A percentile compares a stretch with the other conserved stretches of the same genome.
These are phyloP conservation scores for Diacronema lutheri DNA, from an alignment of 78 protist species.

Conservation along the genomic window DNA sequence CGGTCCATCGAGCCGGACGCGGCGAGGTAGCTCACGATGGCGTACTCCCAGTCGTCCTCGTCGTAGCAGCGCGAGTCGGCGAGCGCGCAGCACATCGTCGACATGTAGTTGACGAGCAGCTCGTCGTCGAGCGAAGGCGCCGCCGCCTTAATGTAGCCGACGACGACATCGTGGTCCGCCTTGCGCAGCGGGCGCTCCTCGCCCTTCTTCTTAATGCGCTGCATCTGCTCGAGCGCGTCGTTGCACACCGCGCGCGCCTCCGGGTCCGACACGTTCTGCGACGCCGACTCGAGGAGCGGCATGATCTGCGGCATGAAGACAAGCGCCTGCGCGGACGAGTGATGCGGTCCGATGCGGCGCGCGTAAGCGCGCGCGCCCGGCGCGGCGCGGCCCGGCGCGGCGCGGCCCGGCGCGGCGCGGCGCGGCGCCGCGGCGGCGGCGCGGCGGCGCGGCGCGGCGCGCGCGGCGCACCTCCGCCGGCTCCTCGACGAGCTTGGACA, in stretches of 20 bases:
- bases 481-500: conserved; percentile 63
- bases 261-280: conserved; percentile 60
- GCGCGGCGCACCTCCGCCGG: conserved; percentile 1
- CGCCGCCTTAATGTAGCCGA: background rate
- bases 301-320: conserved; percentile 58
- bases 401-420: too few relatives aligned
- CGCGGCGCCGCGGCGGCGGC: too few relatives aligned
- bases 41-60: background rate
- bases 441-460: too few relatives aligned
- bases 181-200: background rate
- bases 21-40: background rate
- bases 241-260: conserved; percentile 61
- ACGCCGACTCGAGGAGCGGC: conserved; percentile 52
- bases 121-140: too few relatives aligned
- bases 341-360: too few relatives aligned
- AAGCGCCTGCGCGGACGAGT: too few relatives aligned
- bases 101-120: too few relatives aligned
- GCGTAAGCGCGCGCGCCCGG: too few relatives aligned
- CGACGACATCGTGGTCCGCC: background rate
- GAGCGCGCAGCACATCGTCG: background rate
- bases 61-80: background rate
- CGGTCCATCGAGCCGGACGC: background rate
- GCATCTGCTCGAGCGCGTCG: conserved; percentile 17
- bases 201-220: background rate
- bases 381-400: too few relatives aligned